These are phyloP conservation scores for Suhomyces emberorum DNA, from an alignment of 805 yeast species.

Conservation along the genomic window DNA sequence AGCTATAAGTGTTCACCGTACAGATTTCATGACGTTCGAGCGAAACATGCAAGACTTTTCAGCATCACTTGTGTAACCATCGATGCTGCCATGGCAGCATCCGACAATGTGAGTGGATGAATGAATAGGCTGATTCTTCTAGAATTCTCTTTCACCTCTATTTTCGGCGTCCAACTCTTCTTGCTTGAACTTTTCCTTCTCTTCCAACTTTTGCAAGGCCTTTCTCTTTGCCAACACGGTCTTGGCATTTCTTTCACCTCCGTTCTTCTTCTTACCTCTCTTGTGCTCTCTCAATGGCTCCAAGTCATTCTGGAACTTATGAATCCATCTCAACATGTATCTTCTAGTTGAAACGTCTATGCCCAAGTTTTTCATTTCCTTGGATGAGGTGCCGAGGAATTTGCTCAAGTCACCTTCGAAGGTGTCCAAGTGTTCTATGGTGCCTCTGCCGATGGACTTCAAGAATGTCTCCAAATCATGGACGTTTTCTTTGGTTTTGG, in stretches of 20 bases:
- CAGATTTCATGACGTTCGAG: too few relatives aligned
- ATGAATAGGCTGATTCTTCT: too few relatives aligned
- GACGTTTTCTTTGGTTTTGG: constrained; percentile 43
- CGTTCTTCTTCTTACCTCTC: constrained; percentile 69
- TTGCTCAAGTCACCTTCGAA: constrained; percentile 60
- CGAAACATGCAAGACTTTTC: too few relatives aligned
- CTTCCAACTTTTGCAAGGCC: constrained; percentile 59
- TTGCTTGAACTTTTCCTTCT: constrained; percentile 40
- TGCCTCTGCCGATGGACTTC: constrained; percentile 72
- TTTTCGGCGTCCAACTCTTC: constrained; percentile 40
- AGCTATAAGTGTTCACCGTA: too few relatives aligned
- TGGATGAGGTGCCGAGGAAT: constrained; percentile 55
- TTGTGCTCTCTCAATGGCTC: constrained; percentile 54
- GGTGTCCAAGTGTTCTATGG: constrained; percentile 60
- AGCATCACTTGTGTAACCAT: too few relatives aligned
- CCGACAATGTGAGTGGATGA: too few relatives aligned
- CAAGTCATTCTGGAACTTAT: constrained; percentile 57
- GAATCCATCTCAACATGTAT: constrained; percentile 70
- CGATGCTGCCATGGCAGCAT: too few relatives aligned
- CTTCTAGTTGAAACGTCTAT: constrained; percentile 69
- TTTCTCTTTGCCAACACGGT: constrained; percentile 48
- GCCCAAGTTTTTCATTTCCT: constrained; percentile 68
- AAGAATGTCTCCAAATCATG: constrained; percentile 71
- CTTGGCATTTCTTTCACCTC: constrained; percentile 82
- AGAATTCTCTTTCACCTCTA: constrained; percentile 42